phyloP scores from a whole-genome alignment of 176 grass and related monocot species.

The Eragrostis curvula region DNA sequence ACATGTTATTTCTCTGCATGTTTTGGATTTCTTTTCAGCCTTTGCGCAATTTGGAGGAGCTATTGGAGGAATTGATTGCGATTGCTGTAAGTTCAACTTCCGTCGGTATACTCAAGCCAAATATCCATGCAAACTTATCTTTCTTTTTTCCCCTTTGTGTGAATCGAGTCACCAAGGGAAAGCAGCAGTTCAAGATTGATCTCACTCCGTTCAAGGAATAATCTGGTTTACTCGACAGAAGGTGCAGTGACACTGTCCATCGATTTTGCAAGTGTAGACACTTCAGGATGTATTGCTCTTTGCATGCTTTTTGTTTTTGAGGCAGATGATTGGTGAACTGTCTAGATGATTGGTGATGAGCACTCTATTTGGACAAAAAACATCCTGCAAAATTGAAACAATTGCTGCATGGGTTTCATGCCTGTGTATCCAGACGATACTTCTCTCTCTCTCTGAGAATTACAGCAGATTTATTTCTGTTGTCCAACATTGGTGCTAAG shows the following conservation, averaged over 20 bases:
- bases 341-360: background rate
- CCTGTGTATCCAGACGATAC: background rate
- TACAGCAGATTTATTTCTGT: conserved; percentile 26
- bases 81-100: conserved; percentile 72
- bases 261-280: background rate
- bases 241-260: background rate
- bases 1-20: conserved; percentile 10
- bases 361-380: background rate
- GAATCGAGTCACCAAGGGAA: conserved; percentile 82
- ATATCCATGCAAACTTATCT: background rate
- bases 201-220: conserved; percentile 66
- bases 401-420: background rate
- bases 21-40: conserved; percentile 50
- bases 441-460: conserved; percentile 22
- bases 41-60: conserved; percentile 81
- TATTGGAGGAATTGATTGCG: conserved; percentile 84
- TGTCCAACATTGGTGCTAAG: conserved; percentile 39
- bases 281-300: background rate
- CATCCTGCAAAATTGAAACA: background rate
- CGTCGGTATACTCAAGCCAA: conserved; percentile 9
- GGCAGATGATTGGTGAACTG: background rate
- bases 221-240: background rate
- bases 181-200: conserved; percentile 75
- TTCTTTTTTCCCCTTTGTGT: background rate
- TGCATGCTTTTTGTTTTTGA: background rate